Percentiles rank a stretch among this genome's conserved stretches.
These are phyloP conservation scores for Hemileccinum rubropunctum DNA, from an alignment of 768 basidiomycete species.

Conservation along the genomic window DNA sequence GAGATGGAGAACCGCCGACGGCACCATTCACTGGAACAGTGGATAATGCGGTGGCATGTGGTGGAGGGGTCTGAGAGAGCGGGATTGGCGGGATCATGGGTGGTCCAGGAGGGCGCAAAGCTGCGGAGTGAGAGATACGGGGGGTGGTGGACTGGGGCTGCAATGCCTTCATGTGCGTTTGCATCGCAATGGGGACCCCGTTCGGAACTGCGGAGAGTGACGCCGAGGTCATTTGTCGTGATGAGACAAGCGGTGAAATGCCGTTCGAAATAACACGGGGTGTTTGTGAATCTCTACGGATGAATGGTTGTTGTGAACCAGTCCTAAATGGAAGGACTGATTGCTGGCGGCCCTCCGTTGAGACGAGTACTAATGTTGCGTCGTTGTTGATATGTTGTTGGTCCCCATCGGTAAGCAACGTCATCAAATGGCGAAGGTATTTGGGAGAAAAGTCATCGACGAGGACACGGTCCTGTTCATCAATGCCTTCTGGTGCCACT, in stretches of 20 bases:
- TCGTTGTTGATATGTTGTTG: slow-evolving; percentile 50
- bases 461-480: slow-evolving; percentile 67
- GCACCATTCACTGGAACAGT: slow-evolving; percentile 32
- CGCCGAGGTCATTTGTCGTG: slow-evolving; percentile 20
- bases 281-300: slow-evolving; percentile 26
- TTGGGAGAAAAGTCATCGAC: slow-evolving; percentile 67
- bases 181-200: slow-evolving; percentile 57
- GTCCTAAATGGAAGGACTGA: slow-evolving; percentile 47
- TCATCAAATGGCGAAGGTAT: slow-evolving; percentile 56
- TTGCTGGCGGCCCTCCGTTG: slow-evolving; percentile 50
- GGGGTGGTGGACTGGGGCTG: slow-evolving; percentile 48
- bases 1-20: slow-evolving; percentile 30
- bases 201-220: slow-evolving; percentile 32
- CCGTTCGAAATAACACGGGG: slow-evolving; percentile 25
- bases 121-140: slow-evolving; percentile 52
- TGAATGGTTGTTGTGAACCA: slow-evolving; percentile 28
- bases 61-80: slow-evolving; percentile 34
- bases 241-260: slow-evolving; percentile 21
- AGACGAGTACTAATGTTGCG: slow-evolving; percentile 41
- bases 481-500: slow-evolving; percentile 53
- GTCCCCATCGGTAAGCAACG: slow-evolving; percentile 55
- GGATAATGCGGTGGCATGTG: slow-evolving; percentile 27
- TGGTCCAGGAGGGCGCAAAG: slow-evolving; percentile 31
- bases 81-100: slow-evolving; percentile 30
- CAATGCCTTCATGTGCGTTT: slow-evolving; percentile 61